Conservation (phyloP, 2,329 filamentous ascomycete species). For the Cadophora luteo-olivacea region DNA sequence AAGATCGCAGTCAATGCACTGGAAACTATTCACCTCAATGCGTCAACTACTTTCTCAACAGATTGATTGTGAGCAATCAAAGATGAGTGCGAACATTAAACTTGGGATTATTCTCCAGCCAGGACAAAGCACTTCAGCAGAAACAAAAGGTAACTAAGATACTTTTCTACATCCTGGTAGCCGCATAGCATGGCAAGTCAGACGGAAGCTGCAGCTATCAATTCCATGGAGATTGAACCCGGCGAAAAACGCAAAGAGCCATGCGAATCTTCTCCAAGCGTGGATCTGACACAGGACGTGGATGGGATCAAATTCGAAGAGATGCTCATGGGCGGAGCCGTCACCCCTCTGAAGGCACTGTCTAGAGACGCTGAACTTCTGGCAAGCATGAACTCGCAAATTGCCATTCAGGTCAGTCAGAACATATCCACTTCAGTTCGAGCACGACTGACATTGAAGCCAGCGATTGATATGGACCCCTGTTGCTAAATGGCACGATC, state of each 20-base stretch:
- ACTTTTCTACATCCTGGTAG: no score
- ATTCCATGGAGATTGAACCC: no score
- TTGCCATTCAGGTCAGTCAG: background rate
- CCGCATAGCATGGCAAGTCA: no score
- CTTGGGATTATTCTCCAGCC: no score
- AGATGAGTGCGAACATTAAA: no score
- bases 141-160: no score
- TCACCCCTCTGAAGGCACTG: background rate
- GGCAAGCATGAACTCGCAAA: background rate
- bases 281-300: background rate
- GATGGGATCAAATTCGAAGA: background rate
- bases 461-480: conserved; percentile 10
- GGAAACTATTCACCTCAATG: no score
- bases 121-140: no score
- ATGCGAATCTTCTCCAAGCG: background rate
- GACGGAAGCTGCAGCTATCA: no score
- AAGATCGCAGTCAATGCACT: no score
- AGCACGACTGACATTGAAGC: background rate
- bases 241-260: background rate
- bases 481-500: background rate
- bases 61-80: no score
- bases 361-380: background rate
- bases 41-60: no score
- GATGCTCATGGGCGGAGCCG: background rate
- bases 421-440: background rate